Evolutionary conservation across 495 filamentous ascomycete genomes (phyloP).

Genomic region (Aspergillus homomorphus): DNA sequence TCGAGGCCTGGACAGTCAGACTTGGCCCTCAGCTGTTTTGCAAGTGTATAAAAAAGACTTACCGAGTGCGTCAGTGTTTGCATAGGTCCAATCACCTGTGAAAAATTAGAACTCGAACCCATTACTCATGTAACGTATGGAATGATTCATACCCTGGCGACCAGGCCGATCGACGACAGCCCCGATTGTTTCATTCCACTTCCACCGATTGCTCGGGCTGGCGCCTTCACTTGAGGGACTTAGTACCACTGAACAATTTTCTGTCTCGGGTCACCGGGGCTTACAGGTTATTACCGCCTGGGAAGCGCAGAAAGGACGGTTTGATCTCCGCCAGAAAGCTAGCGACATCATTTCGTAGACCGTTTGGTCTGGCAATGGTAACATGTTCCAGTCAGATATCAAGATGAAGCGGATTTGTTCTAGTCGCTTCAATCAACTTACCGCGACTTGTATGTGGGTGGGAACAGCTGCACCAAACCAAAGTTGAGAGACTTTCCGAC

Average conservation of each 20-base stretch:
- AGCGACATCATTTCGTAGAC: constrained; percentile 56
- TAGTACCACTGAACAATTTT: not conserved
- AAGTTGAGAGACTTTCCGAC: constrained; percentile 55
- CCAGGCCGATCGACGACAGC: constrained; percentile 60
- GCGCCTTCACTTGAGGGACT: not conserved
- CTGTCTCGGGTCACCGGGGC: not conserved
- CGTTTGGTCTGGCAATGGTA: constrained; percentile 49
- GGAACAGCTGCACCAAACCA: constrained; percentile 63
- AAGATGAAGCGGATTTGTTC: not conserved
- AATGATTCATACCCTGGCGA: constrained; percentile 29
- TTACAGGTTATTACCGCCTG: constrained; percentile 62
- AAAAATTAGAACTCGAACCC: not conserved
- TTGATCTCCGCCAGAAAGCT: constrained; percentile 51
- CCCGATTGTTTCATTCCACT: constrained; percentile 67
- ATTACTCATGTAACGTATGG: not conserved
- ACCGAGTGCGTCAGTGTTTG: constrained; percentile 59
- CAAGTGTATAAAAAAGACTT: not conserved
- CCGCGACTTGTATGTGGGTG: constrained; percentile 50
- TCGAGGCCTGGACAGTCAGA: constrained; percentile 22
- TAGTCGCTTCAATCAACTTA: not conserved
- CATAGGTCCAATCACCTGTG: constrained; percentile 55
- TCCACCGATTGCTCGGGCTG: constrained; percentile 47
- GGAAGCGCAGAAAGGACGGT: constrained; percentile 58
- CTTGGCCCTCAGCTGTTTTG: not conserved
- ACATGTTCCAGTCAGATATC: not conserved